Conservation (phyloP, 805 yeast species). For the Candida sphagnicola region DNA sequence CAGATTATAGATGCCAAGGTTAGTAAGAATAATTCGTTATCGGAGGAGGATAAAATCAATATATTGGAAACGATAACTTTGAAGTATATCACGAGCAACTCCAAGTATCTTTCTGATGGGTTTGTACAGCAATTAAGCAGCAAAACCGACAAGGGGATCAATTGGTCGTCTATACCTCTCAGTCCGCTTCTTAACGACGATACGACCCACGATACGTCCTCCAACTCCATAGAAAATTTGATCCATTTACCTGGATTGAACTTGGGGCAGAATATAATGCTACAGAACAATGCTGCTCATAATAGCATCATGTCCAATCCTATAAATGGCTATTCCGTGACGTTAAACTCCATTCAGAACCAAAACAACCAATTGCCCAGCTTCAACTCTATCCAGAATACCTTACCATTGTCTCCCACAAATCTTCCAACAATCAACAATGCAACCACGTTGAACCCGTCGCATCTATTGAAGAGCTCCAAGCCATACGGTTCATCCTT, state of each 20-base stretch:
- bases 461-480: slow-evolving; percentile 18
- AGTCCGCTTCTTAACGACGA: slow-evolving; percentile 10
- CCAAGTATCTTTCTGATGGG: slow-evolving; percentile 3
- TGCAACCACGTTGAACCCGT: slow-evolving; percentile 23
- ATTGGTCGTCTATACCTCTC: slow-evolving; percentile 6
- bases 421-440: slow-evolving; percentile 13
- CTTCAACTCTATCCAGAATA: slow-evolving; percentile 32
- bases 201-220: slow-evolving; percentile 1
- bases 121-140: slow-evolving; percentile 1
- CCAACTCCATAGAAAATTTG: slow-evolving; percentile 9
- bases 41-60: neutral
- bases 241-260: slow-evolving; percentile 14
- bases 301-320: neutral
- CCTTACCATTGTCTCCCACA: slow-evolving; percentile 25
- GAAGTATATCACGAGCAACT: slow-evolving; percentile 3
- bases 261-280: slow-evolving; percentile 1
- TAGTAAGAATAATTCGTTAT: neutral
- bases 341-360: slow-evolving; percentile 20
- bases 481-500: slow-evolving; percentile 2
- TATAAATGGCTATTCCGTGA: slow-evolving; percentile 7
- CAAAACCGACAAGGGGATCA: slow-evolving; percentile 3
- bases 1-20: neutral
- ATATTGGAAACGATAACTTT: slow-evolving; percentile 2
- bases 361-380: slow-evolving; percentile 33
- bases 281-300: neutral